phyloP scores from a whole-genome alignment of 352 stramenopile species.

The Pythium vanterpoolii region DNA sequence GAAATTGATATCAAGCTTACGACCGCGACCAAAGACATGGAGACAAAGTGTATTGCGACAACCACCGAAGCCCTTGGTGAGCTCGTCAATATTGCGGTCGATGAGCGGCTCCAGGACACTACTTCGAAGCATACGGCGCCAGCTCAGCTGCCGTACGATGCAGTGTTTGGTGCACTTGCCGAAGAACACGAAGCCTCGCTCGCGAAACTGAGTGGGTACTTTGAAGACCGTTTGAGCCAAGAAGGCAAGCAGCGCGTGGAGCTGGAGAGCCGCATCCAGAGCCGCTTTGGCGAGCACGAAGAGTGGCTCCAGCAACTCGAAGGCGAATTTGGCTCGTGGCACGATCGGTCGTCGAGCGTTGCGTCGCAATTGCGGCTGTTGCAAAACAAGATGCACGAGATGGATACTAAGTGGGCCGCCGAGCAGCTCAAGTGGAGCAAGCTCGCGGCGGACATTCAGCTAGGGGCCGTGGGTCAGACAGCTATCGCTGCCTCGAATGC shows the following conservation, averaged over 20 bases:
- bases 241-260: conserved; percentile 61
- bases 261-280: conserved; percentile 57
- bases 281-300: conserved; percentile 58
- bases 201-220: conserved; percentile 56
- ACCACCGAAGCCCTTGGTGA: conserved; percentile 26
- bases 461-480: neutral
- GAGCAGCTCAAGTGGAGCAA: conserved; percentile 36
- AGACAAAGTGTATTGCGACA: conserved; percentile 24
- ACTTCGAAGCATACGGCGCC: neutral
- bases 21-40: conserved; percentile 32
- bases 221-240: conserved; percentile 55
- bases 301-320: conserved; percentile 83
- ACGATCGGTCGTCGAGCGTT: conserved; percentile 39
- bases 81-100: conserved; percentile 10
- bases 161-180: conserved; percentile 49
- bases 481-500: neutral
- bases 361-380: conserved; percentile 31
- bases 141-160: conserved; percentile 38
- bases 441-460: conserved; percentile 9
- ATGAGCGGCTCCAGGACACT: conserved; percentile 16
- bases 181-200: conserved; percentile 74
- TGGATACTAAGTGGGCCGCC: conserved; percentile 25
- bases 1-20: conserved; percentile 65
- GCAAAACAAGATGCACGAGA: conserved; percentile 28
- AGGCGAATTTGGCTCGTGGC: conserved; percentile 52